Percentiles rank a stretch among this genome's conserved stretches.
Conservation (phyloP, 495 filamentous ascomycete species). For the Niebla homalea region DNA sequence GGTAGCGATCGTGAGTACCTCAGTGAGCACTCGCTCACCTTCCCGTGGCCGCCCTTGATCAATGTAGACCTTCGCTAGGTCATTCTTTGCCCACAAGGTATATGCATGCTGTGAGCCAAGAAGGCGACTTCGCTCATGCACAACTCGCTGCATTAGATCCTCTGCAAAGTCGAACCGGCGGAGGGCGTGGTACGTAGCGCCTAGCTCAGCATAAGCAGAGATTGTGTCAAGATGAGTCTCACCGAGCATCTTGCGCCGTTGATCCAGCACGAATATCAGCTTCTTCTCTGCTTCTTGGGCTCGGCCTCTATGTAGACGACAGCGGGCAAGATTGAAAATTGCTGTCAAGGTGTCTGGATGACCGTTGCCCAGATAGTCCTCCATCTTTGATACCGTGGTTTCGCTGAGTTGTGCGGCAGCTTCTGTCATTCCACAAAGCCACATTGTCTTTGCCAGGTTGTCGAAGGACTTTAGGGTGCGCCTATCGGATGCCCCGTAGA, state of each 20-base stretch:
- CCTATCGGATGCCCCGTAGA: constrained; percentile 5
- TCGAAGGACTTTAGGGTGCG: constrained; percentile 4
- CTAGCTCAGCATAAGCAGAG: constrained; percentile 17
- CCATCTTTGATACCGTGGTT: constrained; percentile 12
- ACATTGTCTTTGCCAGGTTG: constrained; percentile 11
- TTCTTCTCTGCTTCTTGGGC: constrained; percentile 6
- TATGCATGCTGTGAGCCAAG: constrained; percentile 25
- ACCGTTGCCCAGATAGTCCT: constrained; percentile 8
- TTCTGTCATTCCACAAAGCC: constrained; percentile 7
- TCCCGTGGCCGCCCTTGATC: constrained; percentile 16
- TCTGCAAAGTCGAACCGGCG: constrained; percentile 13
- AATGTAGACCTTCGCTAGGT: constrained; percentile 24
- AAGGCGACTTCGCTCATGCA: constrained; percentile 15
- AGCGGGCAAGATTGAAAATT: constrained; percentile 19
- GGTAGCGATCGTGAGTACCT: constrained; percentile 17
- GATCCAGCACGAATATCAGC: constrained; percentile 8
- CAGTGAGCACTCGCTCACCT: constrained; percentile 18
- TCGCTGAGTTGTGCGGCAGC: constrained; percentile 11
- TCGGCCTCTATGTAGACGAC: constrained; percentile 14
- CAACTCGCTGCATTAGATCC: constrained; percentile 12
- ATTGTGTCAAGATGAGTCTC: constrained; percentile 15
- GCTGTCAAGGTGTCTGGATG: constrained; percentile 16
- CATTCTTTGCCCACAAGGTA: constrained; percentile 24
- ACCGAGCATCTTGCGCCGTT: constrained; percentile 12
- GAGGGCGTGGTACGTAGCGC: constrained; percentile 13